These are phyloP conservation scores for Lotmaria passim DNA, from an alignment of 208 protist genomes.

Conservation along the genomic window DNA sequence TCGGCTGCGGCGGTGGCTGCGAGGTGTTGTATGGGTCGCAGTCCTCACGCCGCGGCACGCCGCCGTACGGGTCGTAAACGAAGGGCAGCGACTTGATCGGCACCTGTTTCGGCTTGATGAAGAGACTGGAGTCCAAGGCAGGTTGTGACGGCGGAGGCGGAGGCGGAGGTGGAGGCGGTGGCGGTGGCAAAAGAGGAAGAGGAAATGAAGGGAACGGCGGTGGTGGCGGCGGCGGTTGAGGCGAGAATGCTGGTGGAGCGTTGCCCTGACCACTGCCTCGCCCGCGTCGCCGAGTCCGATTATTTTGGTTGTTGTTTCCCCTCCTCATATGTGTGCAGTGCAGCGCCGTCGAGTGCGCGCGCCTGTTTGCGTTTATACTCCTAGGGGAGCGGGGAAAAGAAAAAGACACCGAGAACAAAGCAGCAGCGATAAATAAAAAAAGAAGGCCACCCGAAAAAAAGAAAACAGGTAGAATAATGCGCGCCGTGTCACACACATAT, in stretches of 20 bases:
- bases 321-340: not conserved
- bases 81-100: constrained; percentile 7
- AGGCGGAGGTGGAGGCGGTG: not conserved
- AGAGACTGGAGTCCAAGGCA: constrained; percentile 2
- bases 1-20: constrained; percentile 1
- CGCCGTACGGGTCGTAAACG: constrained; percentile 56
- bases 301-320: constrained; percentile 7
- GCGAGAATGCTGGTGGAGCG: not conserved
- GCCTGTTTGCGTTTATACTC: no score
- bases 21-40: constrained; percentile 31
- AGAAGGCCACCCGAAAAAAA: no score
- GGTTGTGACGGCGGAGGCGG: not conserved
- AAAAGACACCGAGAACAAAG: no score
- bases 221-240: not conserved
- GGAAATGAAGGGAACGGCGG: not conserved
- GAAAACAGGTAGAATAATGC: no score
- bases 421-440: no score
- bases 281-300: not conserved
- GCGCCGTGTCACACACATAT: no score
- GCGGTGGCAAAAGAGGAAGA: not conserved
- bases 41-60: constrained; percentile 47
- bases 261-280: not conserved
- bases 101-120: constrained; percentile 7
- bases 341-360: no score
- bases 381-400: no score